phyloP scores from a whole-genome alignment of 2,329 filamentous ascomycete genomes.

The Exophiala oligosperma region DNA sequence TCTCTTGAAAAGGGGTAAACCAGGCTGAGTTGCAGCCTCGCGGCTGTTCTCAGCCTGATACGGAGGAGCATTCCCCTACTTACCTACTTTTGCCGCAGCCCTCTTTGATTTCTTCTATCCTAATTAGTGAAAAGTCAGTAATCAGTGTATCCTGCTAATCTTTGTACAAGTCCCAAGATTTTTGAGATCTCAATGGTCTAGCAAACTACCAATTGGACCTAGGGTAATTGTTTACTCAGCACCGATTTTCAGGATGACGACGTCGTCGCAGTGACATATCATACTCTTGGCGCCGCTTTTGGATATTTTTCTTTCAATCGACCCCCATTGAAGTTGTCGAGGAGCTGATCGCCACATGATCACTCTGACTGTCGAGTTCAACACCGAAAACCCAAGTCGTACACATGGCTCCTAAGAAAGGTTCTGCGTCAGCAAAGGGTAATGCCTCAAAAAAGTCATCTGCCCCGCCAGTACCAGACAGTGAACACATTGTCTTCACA shows the following conservation, averaged over 20 bases:
- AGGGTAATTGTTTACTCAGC: too few species aligned
- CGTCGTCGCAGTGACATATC: too few species aligned
- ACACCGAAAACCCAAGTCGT: too few species aligned
- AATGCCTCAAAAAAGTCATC: constrained; percentile 22
- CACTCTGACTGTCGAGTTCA: not conserved
- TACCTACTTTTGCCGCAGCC: constrained; percentile 11
- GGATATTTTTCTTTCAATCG: too few species aligned
- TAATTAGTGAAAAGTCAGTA: too few species aligned
- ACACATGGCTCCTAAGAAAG: constrained; percentile 29
- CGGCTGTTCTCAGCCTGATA: not conserved
- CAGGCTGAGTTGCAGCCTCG: constrained; percentile 12
- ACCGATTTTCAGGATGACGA: too few species aligned
- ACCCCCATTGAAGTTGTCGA: not conserved
- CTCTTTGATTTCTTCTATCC: not conserved
- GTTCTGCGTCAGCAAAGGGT: constrained; percentile 14
- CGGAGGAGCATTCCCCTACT: not conserved
- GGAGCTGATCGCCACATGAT: not conserved
- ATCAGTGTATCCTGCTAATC: too few species aligned
- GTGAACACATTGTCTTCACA: constrained; percentile 35
- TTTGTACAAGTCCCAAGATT: too few species aligned
- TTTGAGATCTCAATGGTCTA: too few species aligned
- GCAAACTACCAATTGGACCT: too few species aligned
- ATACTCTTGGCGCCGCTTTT: too few species aligned
- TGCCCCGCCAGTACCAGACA: constrained; percentile 21
- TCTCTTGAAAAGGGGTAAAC: constrained; percentile 8